Base-by-base conservation (phyloP, 805 yeast species). In the Saccharomycopsis schoenii region DNA sequence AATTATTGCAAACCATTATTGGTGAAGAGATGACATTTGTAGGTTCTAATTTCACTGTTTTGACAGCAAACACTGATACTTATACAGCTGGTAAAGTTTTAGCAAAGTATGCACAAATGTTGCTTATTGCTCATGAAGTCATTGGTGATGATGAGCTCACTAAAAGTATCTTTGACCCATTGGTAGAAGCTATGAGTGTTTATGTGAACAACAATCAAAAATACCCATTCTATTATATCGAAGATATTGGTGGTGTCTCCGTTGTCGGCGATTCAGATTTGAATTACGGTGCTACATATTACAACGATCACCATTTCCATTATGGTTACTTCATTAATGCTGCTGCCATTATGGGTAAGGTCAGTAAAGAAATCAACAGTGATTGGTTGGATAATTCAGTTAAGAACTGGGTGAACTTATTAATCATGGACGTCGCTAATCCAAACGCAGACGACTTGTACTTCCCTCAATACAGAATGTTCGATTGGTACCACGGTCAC, bases 281-380 rank as follows among this genome's bases (percentile, higher is more conserved):
- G 47, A 86, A 84, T 68, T 89, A 78, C 70, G 96, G 96, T 56
- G 80, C 86, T 70, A 81, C 88, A 25, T 86, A 81, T 70, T 89
- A 88, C 73, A 88, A 89, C 67, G 96, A 89, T 68, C 96, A 89
- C 68, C 94, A 89, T 69, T 89, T 88, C 80, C 96, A 89, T 70
- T 89, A 86, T 68, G 94, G 94, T 11, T 89, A 88, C 71, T 85
- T 83, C 66, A 78, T 89, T 56, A 92, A 88, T 69, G 88, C 96
- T 0, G 96, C 96, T 5, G 91, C 96, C 1, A 75, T 87, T 21
- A 80, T 88, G 55, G 92, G 86, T n/a, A 71, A 82, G 60, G 82
- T 85, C 17, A 96, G 89, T 69, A 61, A 66, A 3, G 71, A 73
- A 34, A 39, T 51, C 52, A 79, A 52, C 2, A 69, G 68, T 21